Evolutionary conservation across 2,329 filamentous ascomycete genomes (phyloP).

Genomic region (Colletotrichum godetiae): DNA sequence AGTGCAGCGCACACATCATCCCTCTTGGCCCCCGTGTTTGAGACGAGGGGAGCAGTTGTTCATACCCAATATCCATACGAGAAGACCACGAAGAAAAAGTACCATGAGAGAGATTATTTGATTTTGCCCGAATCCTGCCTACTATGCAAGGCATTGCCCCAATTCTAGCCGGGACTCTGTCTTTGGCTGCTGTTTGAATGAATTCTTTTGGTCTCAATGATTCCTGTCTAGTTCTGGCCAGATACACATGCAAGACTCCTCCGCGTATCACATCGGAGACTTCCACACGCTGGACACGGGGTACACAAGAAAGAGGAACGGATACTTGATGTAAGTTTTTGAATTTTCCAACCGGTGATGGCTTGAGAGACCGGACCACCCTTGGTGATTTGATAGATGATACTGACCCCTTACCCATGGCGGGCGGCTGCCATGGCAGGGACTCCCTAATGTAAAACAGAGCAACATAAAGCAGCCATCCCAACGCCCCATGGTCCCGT

Average conservation of each 20-base stretch:
- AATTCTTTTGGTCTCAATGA: neutral
- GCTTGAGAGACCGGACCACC: too few species aligned
- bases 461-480: too few species aligned
- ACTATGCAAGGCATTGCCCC: neutral
- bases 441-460: too few species aligned
- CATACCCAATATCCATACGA: constrained; percentile 26
- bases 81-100: neutral
- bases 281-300: neutral
- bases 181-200: neutral
- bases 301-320: too few species aligned
- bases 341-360: too few species aligned
- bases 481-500: too few species aligned
- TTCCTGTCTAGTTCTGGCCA: neutral
- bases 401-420: too few species aligned
- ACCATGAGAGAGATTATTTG: constrained; percentile 2
- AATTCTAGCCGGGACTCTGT: neutral
- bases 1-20: neutral
- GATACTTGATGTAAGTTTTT: too few species aligned
- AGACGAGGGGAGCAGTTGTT: neutral
- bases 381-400: too few species aligned
- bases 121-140: neutral
- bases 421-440: too few species aligned
- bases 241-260: neutral
- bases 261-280: neutral
- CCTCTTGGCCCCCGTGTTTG: neutral